Evolutionary conservation across 116 monocot genomes (phyloP), one percentile per base, ranked within the genome.

Genomic region (Posidonia oceanica): DNA sequence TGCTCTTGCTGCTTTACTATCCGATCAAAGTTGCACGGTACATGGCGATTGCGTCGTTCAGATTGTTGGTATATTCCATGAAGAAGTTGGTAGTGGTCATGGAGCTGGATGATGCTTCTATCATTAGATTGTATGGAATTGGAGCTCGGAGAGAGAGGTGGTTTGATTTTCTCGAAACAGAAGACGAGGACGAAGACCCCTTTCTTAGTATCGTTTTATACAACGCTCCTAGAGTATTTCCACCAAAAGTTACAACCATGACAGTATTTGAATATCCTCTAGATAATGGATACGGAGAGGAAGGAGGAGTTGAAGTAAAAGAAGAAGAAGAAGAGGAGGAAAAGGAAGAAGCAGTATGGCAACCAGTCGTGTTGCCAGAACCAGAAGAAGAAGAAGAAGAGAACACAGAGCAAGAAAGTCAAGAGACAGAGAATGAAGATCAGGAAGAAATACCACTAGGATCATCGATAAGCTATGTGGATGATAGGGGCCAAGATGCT

Each of bases 61-160:
- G 71, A 59, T 61, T 51, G 14, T 2, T 29, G 22, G 41, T 7
- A 20, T 5, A n/a, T 3, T 8, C 36, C 39, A 16, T 51, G 38
- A 41, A 4, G 17, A 7, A 29, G 44, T 16, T 71, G 59, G 23
- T 71, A 23, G 10, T 71, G n/a, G 13, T 71, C 22, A 44, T 54
- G 39, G 71, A 61, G 44, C 61, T 71, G 14, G 71, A 71, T 17
- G 71, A 71, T 61, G 71, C 10, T 41, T 71, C 71, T 6, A 71
- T 71, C 59, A 61, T 21, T 17, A 16, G 60, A 22, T 48, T 42
- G 23, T 71, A 60, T 39, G 55, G 56, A 8, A 7, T 38, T 54
- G 44, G 59, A 48, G 59, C 6, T n/a, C 23, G 5, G 5, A 20
- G 44, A 42, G 22, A 41, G 36, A 71, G 71, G 22, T 71, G 71